phyloP scores from a whole-genome alignment of 2,329 filamentous ascomycete genomes.

The Lachnellula suecica region DNA sequence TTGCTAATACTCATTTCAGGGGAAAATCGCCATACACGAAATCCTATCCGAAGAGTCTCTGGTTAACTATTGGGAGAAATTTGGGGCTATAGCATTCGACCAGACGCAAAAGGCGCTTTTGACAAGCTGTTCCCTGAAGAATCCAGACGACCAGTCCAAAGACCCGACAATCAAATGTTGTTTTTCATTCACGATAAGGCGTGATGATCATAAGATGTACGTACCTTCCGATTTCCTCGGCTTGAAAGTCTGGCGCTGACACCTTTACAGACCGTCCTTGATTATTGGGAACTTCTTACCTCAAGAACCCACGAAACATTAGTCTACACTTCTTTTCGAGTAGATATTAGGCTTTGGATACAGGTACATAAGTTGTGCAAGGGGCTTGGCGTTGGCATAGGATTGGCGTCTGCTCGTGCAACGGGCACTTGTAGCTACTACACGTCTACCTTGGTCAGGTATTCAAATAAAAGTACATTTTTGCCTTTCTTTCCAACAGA shows the following conservation, averaged over 20 bases:
- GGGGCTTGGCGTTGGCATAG: conserved; percentile 5
- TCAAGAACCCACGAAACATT: conserved; percentile 62
- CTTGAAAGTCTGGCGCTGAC: conserved; percentile 3
- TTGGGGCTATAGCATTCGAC: conserved; percentile 96
- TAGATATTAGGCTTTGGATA: conserved; percentile 14
- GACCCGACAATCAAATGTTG: conserved; percentile 84
- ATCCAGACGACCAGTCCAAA: conserved; percentile 66
- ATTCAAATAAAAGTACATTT: neutral
- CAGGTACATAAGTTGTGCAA: conserved; percentile 10
- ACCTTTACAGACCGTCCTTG: conserved; percentile 69
- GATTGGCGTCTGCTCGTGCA: neutral
- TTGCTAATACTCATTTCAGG: conserved; percentile 49
- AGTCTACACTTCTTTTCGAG: conserved; percentile 27
- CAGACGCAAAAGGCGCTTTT: conserved; percentile 90
- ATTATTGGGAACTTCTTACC: conserved; percentile 98
- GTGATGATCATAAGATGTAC: conserved; percentile 95
- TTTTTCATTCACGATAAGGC: conserved; percentile 94
- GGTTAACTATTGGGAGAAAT: conserved; percentile 98
- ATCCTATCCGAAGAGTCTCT: conserved; percentile 93
- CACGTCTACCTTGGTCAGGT: neutral
- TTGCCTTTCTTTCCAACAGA: too few relatives aligned
- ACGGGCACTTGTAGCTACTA: neutral
- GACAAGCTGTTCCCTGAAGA: conserved; percentile 89
- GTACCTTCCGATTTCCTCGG: conserved; percentile 35
- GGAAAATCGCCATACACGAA: conserved; percentile 91